A percentile compares a stretch with the other conserved stretches of the same genome.
phyloP scores from a whole-genome alignment of 805 yeast species.

The Kregervanrija pseudodelftensis region DNA sequence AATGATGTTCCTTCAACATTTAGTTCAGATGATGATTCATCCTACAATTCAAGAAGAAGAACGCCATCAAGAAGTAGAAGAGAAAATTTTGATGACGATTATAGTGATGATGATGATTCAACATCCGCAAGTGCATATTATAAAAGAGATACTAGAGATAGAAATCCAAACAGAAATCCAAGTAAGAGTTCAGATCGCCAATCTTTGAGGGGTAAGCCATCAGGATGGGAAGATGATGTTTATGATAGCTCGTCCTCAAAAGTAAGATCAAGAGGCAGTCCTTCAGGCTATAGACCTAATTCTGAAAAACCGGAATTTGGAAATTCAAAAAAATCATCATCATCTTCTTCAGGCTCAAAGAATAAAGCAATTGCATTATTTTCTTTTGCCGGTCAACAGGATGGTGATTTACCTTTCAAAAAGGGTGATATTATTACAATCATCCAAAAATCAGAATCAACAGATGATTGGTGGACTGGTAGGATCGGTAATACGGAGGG shows the following conservation, averaged over 20 bases:
- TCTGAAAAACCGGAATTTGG: constrained; percentile 31
- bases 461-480: constrained; percentile 99
- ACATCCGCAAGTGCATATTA: constrained; percentile 11
- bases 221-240: constrained; percentile 76
- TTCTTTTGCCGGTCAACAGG: constrained; percentile 84
- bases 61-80: constrained; percentile 10
- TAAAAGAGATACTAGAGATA: constrained; percentile 5
- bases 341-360: constrained; percentile 29
- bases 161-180: too few species aligned
- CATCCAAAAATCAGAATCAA: constrained; percentile 75
- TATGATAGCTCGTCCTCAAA: constrained; percentile 47
- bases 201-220: not conserved
- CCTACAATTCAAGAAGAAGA: constrained; percentile 16
- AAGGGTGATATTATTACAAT: constrained; percentile 93
- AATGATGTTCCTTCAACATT: constrained; percentile 70
- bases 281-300: constrained; percentile 22
- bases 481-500: constrained; percentile 78
- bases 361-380: constrained; percentile 87
- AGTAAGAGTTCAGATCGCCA: not conserved
- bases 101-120: constrained; percentile 27
- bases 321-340: constrained; percentile 5
- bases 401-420: constrained; percentile 87
- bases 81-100: constrained; percentile 22
- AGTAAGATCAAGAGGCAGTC: constrained; percentile 5
- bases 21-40: constrained; percentile 47